These are phyloP conservation scores for Teunomyces aglyptinius DNA, from an alignment of 805 yeast genomes.

Conservation along the genomic window DNA sequence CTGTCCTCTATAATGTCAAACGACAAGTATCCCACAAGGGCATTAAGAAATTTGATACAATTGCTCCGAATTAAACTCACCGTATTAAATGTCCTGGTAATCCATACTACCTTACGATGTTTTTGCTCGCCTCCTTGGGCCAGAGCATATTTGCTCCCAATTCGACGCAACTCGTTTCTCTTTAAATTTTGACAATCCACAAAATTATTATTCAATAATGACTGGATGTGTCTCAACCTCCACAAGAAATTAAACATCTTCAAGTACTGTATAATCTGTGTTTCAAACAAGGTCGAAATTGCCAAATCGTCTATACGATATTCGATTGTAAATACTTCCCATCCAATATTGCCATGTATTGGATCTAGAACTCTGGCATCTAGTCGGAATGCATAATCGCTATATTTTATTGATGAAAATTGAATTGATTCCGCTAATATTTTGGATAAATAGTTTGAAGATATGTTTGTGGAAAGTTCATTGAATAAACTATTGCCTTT, in stretches of 20 bases:
- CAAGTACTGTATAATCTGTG: slow-evolving; percentile 46
- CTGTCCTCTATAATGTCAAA: slow-evolving; percentile 47
- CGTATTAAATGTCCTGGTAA: slow-evolving; percentile 31
- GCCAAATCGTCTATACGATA: slow-evolving; percentile 60
- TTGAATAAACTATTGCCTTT: slow-evolving; percentile 54
- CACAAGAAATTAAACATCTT: slow-evolving; percentile 84
- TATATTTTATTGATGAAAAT: slow-evolving; percentile 48
- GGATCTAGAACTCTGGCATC: slow-evolving; percentile 83
- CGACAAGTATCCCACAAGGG: slow-evolving; percentile 40
- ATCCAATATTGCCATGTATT: slow-evolving; percentile 71
- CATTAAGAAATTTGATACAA: slow-evolving; percentile 41
- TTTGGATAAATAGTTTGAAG: slow-evolving; percentile 64
- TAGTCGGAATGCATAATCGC: slow-evolving; percentile 47
- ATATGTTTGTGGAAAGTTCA: slow-evolving; percentile 60
- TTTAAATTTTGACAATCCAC: slow-evolving; percentile 26
- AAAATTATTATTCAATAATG: slow-evolving; percentile 41
- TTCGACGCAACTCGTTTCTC: slow-evolving; percentile 23
- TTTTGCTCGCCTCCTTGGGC: not conserved
- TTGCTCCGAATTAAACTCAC: slow-evolving; percentile 38
- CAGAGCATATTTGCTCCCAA: slow-evolving; percentile 6
- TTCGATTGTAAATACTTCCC: slow-evolving; percentile 92
- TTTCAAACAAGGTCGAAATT: slow-evolving; percentile 38
- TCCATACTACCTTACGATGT: slow-evolving; percentile 27
- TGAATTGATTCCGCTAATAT: slow-evolving; percentile 63
- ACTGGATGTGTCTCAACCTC: slow-evolving; percentile 65